Percentiles rank a stretch among this genome's conserved stretches.
Conservation (phyloP, 2,329 filamentous ascomycete species). For the Calonectria pseudoturangicola region DNA sequence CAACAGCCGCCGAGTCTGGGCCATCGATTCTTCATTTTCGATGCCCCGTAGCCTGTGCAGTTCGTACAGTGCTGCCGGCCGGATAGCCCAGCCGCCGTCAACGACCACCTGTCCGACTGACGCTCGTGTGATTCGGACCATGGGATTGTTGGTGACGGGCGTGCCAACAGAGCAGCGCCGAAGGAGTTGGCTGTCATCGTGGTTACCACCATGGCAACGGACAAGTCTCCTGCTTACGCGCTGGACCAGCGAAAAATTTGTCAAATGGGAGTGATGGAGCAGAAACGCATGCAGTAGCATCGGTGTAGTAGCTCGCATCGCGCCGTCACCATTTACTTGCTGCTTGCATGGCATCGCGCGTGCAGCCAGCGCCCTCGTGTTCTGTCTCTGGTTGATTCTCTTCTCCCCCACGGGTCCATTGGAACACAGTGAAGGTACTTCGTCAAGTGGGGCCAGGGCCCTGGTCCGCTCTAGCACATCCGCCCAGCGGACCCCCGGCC, state of each 20-base stretch:
- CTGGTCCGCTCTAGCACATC: conserved; percentile 46
- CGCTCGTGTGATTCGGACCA: conserved; percentile 18
- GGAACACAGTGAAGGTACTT: conserved; percentile 16
- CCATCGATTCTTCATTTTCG: background rate
- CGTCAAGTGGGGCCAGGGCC: background rate
- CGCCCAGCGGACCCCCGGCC: conserved; percentile 53
- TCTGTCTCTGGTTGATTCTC: conserved; percentile 18
- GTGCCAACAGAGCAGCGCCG: conserved; percentile 37
- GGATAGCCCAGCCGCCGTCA: background rate
- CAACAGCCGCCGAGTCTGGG: background rate
- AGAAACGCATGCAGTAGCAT: conserved; percentile 28
- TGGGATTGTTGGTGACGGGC: conserved; percentile 29
- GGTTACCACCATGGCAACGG: conserved; percentile 40
- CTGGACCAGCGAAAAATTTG: background rate
- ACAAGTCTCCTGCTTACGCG: conserved; percentile 28
- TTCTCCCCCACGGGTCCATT: conserved; percentile 36
- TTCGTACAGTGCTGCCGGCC: background rate
- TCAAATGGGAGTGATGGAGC: conserved; percentile 29
- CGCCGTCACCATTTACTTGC: conserved; percentile 28
- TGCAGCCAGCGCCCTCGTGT: conserved; percentile 31
- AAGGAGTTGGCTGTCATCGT: conserved; percentile 24
- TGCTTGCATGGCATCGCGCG: conserved; percentile 34
- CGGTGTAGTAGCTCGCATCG: conserved; percentile 22
- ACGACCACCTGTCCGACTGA: background rate
- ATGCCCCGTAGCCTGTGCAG: background rate